Percentiles rank a stretch among this genome's conserved stretches.
Conservation (phyloP, 1,139 yeast genomes). For the Kodamaea anthophila region DNA sequence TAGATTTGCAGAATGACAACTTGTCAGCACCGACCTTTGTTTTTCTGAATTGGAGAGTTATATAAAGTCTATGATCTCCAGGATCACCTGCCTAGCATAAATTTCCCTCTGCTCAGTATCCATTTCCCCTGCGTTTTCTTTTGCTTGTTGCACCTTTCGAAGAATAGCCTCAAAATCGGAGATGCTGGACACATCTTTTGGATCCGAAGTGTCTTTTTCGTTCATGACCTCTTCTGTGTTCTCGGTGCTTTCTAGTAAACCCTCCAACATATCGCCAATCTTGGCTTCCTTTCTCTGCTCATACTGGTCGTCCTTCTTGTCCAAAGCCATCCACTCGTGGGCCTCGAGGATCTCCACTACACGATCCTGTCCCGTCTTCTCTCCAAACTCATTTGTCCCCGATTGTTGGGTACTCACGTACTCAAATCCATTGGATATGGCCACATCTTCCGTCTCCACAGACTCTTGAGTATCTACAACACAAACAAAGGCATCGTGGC, state of each 20-base stretch:
- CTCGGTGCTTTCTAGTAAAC: slow-evolving; percentile 16
- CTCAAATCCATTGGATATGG: slow-evolving; percentile 27
- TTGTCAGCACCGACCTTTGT: not conserved
- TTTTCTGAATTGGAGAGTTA: no score
- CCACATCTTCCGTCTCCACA: slow-evolving; percentile 21
- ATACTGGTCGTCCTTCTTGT: slow-evolving; percentile 7
- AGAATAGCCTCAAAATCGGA: slow-evolving; percentile 26
- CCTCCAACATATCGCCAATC: slow-evolving; percentile 23
- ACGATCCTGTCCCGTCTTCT: slow-evolving; percentile 19
- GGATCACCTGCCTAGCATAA: slow-evolving; percentile 30
- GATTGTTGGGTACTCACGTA: slow-evolving; percentile 18
- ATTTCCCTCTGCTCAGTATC: slow-evolving; percentile 20
- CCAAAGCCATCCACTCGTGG: slow-evolving; percentile 33
- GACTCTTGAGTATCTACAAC: slow-evolving; percentile 19
- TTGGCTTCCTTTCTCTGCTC: slow-evolving; percentile 18
- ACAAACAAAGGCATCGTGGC: slow-evolving; percentile 22
- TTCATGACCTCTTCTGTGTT: slow-evolving; percentile 9
- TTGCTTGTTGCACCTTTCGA: slow-evolving; percentile 26
- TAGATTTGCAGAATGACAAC: no score
- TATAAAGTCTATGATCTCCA: slow-evolving; percentile 34
- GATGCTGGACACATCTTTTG: no score
- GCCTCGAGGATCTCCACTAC: slow-evolving; percentile 32
- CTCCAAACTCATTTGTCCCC: slow-evolving; percentile 14
- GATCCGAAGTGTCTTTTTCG: no score
- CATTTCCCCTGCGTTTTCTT: slow-evolving; percentile 20